Percentiles rank a stretch among this genome's conserved stretches.
These are phyloP conservation scores for Marasmius fiardii DNA, from an alignment of 1,284 basidiomycete genomes.

Conservation along the genomic window DNA sequence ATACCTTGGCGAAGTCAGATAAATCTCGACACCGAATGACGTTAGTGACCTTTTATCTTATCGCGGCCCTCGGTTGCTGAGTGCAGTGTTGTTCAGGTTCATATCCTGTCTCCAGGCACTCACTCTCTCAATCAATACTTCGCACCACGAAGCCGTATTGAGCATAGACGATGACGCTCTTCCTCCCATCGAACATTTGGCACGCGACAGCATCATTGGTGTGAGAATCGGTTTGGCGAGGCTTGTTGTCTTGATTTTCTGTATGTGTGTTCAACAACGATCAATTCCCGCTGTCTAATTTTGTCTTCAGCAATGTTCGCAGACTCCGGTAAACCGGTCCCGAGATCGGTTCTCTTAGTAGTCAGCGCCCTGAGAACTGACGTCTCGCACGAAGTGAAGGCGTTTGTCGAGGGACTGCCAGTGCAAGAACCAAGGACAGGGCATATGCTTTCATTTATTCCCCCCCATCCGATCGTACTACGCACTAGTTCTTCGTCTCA, in stretches of 20 bases:
- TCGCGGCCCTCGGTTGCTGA: slow-evolving; percentile 8
- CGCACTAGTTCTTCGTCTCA: neutral
- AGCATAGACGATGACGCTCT: slow-evolving; percentile 60
- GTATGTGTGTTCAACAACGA: slow-evolving; percentile 31
- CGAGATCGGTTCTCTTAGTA: slow-evolving; percentile 30
- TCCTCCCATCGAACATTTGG: slow-evolving; percentile 54
- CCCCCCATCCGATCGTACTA: neutral
- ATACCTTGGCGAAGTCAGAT: slow-evolving; percentile 50
- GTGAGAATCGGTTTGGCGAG: slow-evolving; percentile 86
- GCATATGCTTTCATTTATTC: neutral
- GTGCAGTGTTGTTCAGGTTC: slow-evolving; percentile 38
- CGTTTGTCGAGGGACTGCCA: slow-evolving; percentile 28
- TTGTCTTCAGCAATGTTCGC: slow-evolving; percentile 12
- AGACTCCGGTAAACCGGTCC: slow-evolving; percentile 14
- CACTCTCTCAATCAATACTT: slow-evolving; percentile 25
- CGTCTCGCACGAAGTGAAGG: slow-evolving; percentile 44
- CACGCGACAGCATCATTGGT: slow-evolving; percentile 75
- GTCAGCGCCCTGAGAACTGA: slow-evolving; percentile 43
- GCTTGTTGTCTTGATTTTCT: slow-evolving; percentile 52
- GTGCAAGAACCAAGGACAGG: neutral
- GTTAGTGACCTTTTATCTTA: slow-evolving; percentile 35
- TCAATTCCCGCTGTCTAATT: slow-evolving; percentile 3
- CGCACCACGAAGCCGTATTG: slow-evolving; percentile 31
- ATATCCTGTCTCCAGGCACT: slow-evolving; percentile 72
- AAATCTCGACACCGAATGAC: slow-evolving; percentile 74